Conservation (phyloP, 2,329 filamentous ascomycete genomes). For the Stagonosporopsis rhizophila region DNA sequence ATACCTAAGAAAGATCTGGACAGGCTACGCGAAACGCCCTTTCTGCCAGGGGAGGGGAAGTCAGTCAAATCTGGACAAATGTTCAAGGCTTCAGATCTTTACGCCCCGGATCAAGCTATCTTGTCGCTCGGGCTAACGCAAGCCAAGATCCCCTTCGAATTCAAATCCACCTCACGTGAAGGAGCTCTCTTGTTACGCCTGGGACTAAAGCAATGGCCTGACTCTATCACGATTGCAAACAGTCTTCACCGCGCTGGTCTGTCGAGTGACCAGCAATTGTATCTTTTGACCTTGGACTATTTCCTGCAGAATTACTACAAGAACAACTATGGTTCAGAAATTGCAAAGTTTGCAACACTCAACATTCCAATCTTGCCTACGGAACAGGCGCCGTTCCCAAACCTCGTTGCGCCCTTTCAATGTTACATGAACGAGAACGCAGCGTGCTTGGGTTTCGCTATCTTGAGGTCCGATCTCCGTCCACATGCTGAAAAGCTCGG, state of each 20-base stretch:
- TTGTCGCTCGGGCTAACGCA: conserved; percentile 48
- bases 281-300: conserved; percentile 77
- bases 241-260: conserved; percentile 73
- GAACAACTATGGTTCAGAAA: conserved; percentile 70
- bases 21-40: conserved; percentile 76
- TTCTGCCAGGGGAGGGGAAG: conserved; percentile 73
- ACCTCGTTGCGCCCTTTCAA: conserved; percentile 72
- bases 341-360: conserved; percentile 63
- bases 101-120: conserved; percentile 45
- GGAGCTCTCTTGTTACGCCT: conserved; percentile 75
- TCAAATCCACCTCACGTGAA: conserved; percentile 63
- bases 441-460: conserved; percentile 78
- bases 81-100: conserved; percentile 47
- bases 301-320: conserved; percentile 80
- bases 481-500: conserved; percentile 85
- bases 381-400: conserved; percentile 66
- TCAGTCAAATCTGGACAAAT: conserved; percentile 38
- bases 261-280: conserved; percentile 59
- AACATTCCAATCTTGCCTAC: conserved; percentile 68
- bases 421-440: conserved; percentile 85
- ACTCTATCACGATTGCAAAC: conserved; percentile 75
- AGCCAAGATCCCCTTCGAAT: conserved; percentile 78
- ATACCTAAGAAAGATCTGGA: conserved; percentile 84
- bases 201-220: conserved; percentile 75
- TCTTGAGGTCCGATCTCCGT: conserved; percentile 78